Conservation (phyloP, 1,139 yeast genomes). For the Geotrichum citri-aurantii region DNA sequence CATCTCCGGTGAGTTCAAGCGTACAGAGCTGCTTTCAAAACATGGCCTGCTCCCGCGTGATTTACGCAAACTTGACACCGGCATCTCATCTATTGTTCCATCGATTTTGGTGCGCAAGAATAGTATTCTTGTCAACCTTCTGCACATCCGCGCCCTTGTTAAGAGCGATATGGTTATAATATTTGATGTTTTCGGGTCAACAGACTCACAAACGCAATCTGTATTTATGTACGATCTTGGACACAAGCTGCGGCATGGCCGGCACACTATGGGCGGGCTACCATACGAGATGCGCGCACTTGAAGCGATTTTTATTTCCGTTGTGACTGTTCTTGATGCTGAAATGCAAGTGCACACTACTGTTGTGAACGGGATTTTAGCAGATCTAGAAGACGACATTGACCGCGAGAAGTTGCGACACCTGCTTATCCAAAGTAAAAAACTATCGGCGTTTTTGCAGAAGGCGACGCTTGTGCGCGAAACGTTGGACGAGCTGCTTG, state of each 20-base stretch:
- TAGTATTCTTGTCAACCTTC: conserved; percentile 70
- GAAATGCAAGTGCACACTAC: conserved; percentile 73
- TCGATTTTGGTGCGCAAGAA: conserved; percentile 72
- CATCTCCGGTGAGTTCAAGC: conserved; percentile 71
- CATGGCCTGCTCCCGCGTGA: conserved; percentile 80
- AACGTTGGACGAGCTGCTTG: conserved; percentile 80
- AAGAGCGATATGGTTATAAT: conserved; percentile 75
- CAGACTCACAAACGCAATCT: conserved; percentile 59
- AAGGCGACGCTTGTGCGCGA: conserved; percentile 78
- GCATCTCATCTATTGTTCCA: conserved; percentile 84
- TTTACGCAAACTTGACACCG: conserved; percentile 79
- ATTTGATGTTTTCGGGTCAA: conserved; percentile 66
- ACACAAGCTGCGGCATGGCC: conserved; percentile 55
- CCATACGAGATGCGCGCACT: conserved; percentile 82
- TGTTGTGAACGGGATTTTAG: conserved; percentile 69
- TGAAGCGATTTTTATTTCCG: conserved; percentile 81
- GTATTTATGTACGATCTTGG: conserved; percentile 83
- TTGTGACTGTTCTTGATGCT: conserved; percentile 74
- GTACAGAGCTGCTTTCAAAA: conserved; percentile 65
- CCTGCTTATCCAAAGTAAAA: conserved; percentile 73
- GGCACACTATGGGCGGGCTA: conserved; percentile 36
- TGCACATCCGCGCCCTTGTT: conserved; percentile 83
- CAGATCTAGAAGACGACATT: conserved; percentile 79
- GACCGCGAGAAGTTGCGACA: conserved; percentile 78
- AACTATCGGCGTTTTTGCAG: conserved; percentile 73